A percentile compares a stretch with the other conserved stretches of the same genome.
phyloP scores from a whole-genome alignment of 2,329 filamentous ascomycete species.

The Trichoderma endophyticum region DNA sequence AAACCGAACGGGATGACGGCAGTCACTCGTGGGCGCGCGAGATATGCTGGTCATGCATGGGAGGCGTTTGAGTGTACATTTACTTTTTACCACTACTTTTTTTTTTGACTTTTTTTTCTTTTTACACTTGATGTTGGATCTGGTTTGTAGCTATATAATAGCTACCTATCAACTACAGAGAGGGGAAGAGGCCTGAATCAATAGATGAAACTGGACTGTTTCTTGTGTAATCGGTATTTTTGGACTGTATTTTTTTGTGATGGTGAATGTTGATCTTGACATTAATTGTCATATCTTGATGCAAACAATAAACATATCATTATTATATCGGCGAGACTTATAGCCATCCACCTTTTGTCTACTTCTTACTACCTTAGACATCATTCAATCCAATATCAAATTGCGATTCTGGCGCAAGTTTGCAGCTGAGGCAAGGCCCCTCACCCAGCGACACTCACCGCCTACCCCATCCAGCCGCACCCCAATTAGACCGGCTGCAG shows the following conservation, averaged over 20 bases:
- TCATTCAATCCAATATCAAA: background rate
- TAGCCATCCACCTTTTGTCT: too few species aligned
- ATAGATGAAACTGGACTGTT: background rate
- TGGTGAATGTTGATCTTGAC: background rate
- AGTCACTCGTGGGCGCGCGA: background rate
- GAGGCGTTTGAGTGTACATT: conserved; percentile 19
- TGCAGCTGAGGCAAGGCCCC: background rate
- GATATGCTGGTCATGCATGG: conserved; percentile 17
- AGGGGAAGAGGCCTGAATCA: background rate
- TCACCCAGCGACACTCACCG: conserved; percentile 8
- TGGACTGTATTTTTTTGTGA: background rate
- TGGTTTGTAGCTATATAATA: background rate
- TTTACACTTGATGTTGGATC: conserved; percentile 2
- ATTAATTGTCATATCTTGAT: background rate
- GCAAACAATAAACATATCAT: background rate
- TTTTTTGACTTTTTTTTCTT: background rate
- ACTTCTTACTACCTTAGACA: background rate
- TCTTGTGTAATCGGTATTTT: background rate
- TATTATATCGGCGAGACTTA: background rate
- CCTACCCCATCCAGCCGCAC: conserved; percentile 24
- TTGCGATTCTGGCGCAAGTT: background rate
- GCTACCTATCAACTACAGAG: background rate
- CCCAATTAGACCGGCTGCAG: background rate
- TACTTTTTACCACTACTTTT: conserved; percentile 20
- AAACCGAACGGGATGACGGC: background rate